Conservation (phyloP, 352 stramenopile species). For the Globisporangium alternatum region DNA sequence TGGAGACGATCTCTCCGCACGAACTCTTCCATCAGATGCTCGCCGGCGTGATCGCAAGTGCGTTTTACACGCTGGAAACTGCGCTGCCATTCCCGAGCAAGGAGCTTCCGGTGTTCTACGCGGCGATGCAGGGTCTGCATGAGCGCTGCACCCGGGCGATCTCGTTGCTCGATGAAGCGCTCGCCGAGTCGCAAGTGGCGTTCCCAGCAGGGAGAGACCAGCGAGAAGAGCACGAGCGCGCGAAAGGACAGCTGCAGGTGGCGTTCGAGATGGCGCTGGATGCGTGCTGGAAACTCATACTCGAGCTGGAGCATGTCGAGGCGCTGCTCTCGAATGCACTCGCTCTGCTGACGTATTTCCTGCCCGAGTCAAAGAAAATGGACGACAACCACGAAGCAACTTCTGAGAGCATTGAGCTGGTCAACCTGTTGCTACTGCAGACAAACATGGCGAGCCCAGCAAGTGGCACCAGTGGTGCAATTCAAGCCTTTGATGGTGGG, state of each 20-base stretch:
- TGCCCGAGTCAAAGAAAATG: constrained; percentile 3
- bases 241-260: constrained; percentile 53
- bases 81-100: constrained; percentile 33
- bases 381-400: not conserved
- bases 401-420: constrained; percentile 23
- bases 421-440: constrained; percentile 34
- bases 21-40: constrained; percentile 84
- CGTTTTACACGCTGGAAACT: constrained; percentile 53
- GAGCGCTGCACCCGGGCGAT: constrained; percentile 46
- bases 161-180: constrained; percentile 54
- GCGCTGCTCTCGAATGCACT: constrained; percentile 49
- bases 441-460: not conserved
- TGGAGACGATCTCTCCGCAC: constrained; percentile 74
- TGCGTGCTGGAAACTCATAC: constrained; percentile 62
- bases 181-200: constrained; percentile 60
- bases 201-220: constrained; percentile 38
- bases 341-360: constrained; percentile 49
- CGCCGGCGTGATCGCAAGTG: constrained; percentile 52
- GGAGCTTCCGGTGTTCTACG: constrained; percentile 34
- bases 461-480: not conserved
- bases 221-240: constrained; percentile 39
- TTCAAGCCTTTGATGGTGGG: not conserved
- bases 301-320: constrained; percentile 47
- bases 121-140: constrained; percentile 33
- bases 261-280: constrained; percentile 82